phyloP scores from a whole-genome alignment of 805 yeast species.

The Scheffersomyces stipitis region DNA sequence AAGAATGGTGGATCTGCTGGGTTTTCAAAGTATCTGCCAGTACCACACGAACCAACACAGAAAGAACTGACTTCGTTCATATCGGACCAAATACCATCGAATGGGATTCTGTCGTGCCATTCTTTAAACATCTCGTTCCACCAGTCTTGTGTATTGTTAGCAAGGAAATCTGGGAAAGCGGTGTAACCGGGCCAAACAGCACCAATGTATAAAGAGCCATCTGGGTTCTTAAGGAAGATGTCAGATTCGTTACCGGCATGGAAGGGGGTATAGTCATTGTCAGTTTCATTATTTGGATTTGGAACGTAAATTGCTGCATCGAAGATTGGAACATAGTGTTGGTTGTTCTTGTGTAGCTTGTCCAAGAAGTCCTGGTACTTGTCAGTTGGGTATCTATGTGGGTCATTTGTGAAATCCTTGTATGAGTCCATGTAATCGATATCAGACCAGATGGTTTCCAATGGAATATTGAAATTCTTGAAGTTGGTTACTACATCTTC shows the following conservation, averaged over 20 bases:
- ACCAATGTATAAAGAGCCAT: slow-evolving; percentile 27
- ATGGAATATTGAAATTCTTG: slow-evolving; percentile 16
- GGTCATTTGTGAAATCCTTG: slow-evolving; percentile 25
- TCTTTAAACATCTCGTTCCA: slow-evolving; percentile 21
- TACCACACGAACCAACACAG: slow-evolving; percentile 33
- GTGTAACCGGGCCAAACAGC: slow-evolving; percentile 33
- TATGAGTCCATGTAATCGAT: slow-evolving; percentile 25
- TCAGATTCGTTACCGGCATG: slow-evolving; percentile 16
- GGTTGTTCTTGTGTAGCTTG: slow-evolving; percentile 16
- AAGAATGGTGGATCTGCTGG: slow-evolving; percentile 19
- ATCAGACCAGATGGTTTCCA: slow-evolving; percentile 26
- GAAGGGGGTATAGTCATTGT: slow-evolving; percentile 15
- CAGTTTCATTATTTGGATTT: slow-evolving; percentile 19
- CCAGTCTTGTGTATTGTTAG: slow-evolving; percentile 16
- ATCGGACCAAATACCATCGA: slow-evolving; percentile 23
- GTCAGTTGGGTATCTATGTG: slow-evolving; percentile 17
- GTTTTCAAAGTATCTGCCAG: slow-evolving; percentile 14
- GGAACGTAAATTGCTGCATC: slow-evolving; percentile 28
- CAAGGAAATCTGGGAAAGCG: slow-evolving; percentile 28
- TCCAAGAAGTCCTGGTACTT: slow-evolving; percentile 15
- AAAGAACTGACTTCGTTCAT: slow-evolving; percentile 29
- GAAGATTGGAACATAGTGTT: slow-evolving; percentile 25
- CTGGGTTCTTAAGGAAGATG: slow-evolving; percentile 22
- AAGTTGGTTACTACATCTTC: slow-evolving; percentile 17
- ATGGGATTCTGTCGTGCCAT: slow-evolving; percentile 18